Percentiles rank a stretch among this genome's conserved stretches.
Evolutionary conservation across 2,329 filamentous ascomycete genomes (phyloP).

Genomic region (Aspergillus quadrilineatus): DNA sequence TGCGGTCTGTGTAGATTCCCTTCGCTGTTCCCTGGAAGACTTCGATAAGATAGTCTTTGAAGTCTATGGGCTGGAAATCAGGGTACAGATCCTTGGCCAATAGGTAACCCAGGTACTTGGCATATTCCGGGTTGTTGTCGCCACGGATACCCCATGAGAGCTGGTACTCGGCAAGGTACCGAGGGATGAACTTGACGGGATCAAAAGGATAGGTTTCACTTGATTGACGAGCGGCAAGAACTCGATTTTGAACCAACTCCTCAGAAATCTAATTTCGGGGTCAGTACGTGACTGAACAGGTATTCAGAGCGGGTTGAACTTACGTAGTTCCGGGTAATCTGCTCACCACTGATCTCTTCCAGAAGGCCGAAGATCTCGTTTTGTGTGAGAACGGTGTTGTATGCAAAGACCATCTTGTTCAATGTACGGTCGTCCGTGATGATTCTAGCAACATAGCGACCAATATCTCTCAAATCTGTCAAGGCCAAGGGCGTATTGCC

Average conservation of each 20-base stretch:
- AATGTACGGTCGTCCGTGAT: slow-evolving; percentile 54
- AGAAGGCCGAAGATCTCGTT: slow-evolving; percentile 50
- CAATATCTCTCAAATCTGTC: slow-evolving; percentile 55
- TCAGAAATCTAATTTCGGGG: slow-evolving; percentile 29
- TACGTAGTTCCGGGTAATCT: slow-evolving; percentile 42
- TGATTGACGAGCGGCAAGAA: slow-evolving; percentile 35
- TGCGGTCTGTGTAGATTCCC: slow-evolving; percentile 38
- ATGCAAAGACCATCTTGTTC: slow-evolving; percentile 54
- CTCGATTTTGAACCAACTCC: slow-evolving; percentile 35
- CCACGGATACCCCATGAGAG: slow-evolving; percentile 50
- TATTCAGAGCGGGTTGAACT: slow-evolving; percentile 9
- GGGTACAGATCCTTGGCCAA: slow-evolving; percentile 55
- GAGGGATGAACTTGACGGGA: slow-evolving; percentile 36
- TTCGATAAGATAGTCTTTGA: slow-evolving; percentile 42
- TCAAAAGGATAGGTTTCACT: slow-evolving; percentile 41
- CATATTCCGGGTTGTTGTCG: slow-evolving; percentile 56
- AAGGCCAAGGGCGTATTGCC: slow-evolving; percentile 47
- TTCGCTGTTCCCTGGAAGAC: slow-evolving; percentile 44
- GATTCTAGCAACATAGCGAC: slow-evolving; percentile 52
- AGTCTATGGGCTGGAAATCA: slow-evolving; percentile 45
- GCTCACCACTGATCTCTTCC: slow-evolving; percentile 52
- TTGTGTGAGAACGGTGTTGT: slow-evolving; percentile 47
- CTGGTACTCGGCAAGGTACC: slow-evolving; percentile 45
- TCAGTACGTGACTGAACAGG: slow-evolving; percentile 11
- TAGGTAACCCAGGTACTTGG: slow-evolving; percentile 57